phyloP scores from a whole-genome alignment of 495 filamentous ascomycete genomes.

The Penicillium parvum region DNA sequence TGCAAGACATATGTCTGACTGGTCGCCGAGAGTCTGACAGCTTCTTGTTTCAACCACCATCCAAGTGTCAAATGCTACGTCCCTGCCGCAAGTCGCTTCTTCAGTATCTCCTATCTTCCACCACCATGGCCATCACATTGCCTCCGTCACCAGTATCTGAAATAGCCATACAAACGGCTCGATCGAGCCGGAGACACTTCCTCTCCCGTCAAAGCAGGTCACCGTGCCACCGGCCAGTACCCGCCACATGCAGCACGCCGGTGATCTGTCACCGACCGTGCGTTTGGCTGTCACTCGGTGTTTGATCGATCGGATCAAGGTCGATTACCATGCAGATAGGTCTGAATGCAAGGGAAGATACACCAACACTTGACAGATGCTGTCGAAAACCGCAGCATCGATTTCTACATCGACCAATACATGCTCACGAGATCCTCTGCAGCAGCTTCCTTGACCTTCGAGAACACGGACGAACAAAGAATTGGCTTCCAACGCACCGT shows the following conservation, averaged over 20 bases:
- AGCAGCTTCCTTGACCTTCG: background rate
- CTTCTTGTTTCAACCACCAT: too few species aligned
- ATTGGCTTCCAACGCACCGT: slow-evolving; percentile 12
- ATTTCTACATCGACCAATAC: too few species aligned
- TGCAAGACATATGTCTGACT: too few species aligned
- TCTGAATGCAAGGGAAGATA: background rate
- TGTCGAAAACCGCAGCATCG: background rate
- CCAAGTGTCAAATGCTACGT: too few species aligned
- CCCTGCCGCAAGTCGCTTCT: too few species aligned
- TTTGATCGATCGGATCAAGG: slow-evolving; percentile 15
- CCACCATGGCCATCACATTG: too few species aligned
- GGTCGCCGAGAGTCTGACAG: too few species aligned
- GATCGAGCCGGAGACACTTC: too few species aligned
- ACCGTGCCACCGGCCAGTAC: slow-evolving; percentile 6
- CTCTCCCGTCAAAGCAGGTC: background rate
- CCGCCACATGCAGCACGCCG: slow-evolving; percentile 9
- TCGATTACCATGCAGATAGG: background rate
- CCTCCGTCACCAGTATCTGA: too few species aligned
- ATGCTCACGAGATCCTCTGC: background rate
- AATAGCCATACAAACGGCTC: too few species aligned
- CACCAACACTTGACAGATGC: background rate
- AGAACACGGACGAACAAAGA: background rate
- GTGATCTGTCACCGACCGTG: slow-evolving; percentile 21
- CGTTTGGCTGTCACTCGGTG: background rate
- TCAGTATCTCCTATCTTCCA: too few species aligned